Conservation (phyloP, 306 rosid species). For the Sphenostylis stenocarpa region DNA sequence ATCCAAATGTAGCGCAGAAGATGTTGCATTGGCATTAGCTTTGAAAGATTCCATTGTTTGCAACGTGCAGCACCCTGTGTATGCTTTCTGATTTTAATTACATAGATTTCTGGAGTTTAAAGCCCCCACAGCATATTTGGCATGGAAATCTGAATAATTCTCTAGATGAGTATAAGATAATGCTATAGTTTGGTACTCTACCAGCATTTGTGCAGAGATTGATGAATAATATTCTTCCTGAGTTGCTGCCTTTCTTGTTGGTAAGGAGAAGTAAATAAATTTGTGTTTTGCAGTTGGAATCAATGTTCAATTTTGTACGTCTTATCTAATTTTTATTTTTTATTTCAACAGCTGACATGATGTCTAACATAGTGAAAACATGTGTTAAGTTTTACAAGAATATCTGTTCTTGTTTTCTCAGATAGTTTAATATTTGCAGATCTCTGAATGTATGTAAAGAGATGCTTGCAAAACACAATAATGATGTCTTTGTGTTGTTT, state of each 20-base stretch:
- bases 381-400: conserved; percentile 42
- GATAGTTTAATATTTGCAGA: conserved; percentile 51
- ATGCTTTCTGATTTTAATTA: conserved; percentile 49
- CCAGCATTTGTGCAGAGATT: conserved; percentile 77
- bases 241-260: conserved; percentile 90
- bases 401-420: conserved; percentile 45
- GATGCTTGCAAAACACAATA: not conserved
- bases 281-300: conserved; percentile 48
- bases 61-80: conserved; percentile 46
- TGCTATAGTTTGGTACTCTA: conserved; percentile 71
- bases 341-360: conserved; percentile 39
- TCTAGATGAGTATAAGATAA: conserved; percentile 59
- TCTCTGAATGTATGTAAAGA: conserved; percentile 29
- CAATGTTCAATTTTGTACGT: conserved; percentile 36
- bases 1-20: conserved; percentile 55
- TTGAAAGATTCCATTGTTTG: conserved; percentile 62
- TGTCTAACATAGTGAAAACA: conserved; percentile 48
- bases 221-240: conserved; percentile 88
- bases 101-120: conserved; percentile 57
- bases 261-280: conserved; percentile 64
- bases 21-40: conserved; percentile 46
- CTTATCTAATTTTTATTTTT: conserved; percentile 23
- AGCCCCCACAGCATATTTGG: conserved; percentile 63
- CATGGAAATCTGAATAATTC: conserved; percentile 63
- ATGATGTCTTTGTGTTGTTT: not conserved